phyloP scores from a whole-genome alignment of 2,329 filamentous ascomycete species.

The Ceratocystis eucalypticola region DNA sequence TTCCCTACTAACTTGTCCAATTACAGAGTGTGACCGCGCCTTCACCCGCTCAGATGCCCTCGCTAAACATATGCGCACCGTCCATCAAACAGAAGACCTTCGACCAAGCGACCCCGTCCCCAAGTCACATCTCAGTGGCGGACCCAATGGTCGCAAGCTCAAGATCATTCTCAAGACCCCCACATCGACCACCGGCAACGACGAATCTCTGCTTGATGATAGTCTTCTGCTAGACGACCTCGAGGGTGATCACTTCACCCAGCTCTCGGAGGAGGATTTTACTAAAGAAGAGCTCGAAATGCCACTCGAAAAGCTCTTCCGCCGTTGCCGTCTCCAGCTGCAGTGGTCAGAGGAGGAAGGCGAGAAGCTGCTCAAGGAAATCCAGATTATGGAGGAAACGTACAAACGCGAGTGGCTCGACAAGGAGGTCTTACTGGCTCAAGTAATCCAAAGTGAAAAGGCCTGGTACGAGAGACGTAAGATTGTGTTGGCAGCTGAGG shows the following conservation, averaged over 20 bases:
- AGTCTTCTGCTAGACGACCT: conserved; percentile 34
- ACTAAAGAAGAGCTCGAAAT: conserved; percentile 49
- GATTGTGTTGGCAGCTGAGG: conserved; percentile 32
- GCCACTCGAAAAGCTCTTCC: conserved; percentile 45
- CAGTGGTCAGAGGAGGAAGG: conserved; percentile 59
- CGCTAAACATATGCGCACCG: conserved; percentile 96
- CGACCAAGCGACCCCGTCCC: conserved; percentile 65
- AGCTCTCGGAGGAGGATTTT: conserved; percentile 46
- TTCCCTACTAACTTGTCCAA: neutral
- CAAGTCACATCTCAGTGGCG: conserved; percentile 23
- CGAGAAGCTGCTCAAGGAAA: conserved; percentile 49
- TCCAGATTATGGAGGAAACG: conserved; percentile 49
- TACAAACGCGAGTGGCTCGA: conserved; percentile 63
- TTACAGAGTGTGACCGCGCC: conserved; percentile 81
- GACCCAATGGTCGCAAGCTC: conserved; percentile 37
- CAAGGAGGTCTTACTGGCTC: conserved; percentile 67
- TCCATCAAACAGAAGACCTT: conserved; percentile 84
- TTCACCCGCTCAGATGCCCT: conserved; percentile 93
- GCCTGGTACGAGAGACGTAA: conserved; percentile 48
- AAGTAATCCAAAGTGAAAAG: conserved; percentile 52
- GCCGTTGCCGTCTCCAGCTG: conserved; percentile 56
- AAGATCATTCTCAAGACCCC: conserved; percentile 53
- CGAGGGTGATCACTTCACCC: conserved; percentile 44
- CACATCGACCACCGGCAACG: conserved; percentile 42
- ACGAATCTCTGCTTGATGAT: conserved; percentile 39